A percentile compares a stretch with the other conserved stretches of the same genome.
Conservation (phyloP, 2,329 filamentous ascomycete genomes). For the Pseudophaeomoniella oleicola region DNA sequence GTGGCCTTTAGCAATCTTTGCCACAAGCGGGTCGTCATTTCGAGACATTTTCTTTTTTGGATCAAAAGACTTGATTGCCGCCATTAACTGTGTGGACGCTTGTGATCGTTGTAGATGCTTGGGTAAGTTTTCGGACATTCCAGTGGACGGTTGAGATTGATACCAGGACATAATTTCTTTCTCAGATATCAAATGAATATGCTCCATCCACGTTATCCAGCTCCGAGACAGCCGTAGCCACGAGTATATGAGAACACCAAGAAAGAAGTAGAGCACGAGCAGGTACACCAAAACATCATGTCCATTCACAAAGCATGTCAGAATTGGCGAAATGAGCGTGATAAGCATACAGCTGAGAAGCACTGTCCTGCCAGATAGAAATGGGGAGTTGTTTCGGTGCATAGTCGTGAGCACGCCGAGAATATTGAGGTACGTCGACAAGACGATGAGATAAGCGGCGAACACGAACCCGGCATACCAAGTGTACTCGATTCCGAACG, state of each 20-base stretch:
- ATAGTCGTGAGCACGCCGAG: constrained; percentile 20
- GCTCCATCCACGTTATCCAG: constrained; percentile 33
- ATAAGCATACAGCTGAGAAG: constrained; percentile 36
- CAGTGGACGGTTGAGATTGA: neutral
- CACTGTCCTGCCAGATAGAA: constrained; percentile 19
- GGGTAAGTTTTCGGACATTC: neutral
- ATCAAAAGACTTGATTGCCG: neutral
- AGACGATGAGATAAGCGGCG: constrained; percentile 34
- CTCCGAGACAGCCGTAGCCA: constrained; percentile 33
- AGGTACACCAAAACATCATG: constrained; percentile 38
- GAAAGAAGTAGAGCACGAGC: constrained; percentile 31
- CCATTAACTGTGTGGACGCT: neutral
- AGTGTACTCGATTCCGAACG: constrained; percentile 23
- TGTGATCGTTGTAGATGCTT: neutral
- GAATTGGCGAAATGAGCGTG: constrained; percentile 33
- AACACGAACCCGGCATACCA: constrained; percentile 31
- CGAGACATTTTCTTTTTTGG: neutral
- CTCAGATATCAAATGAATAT: neutral
- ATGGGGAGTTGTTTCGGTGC: neutral
- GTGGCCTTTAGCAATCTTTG: neutral
- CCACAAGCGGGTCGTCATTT: neutral
- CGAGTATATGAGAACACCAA: constrained; percentile 29
- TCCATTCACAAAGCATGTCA: constrained; percentile 28
- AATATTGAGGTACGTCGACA: constrained; percentile 38
- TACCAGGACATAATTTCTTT: constrained; percentile 2